Evolutionary conservation across 768 basidiomycete genomes (phyloP).

Genomic region (Kwoniella botswanensis): DNA sequence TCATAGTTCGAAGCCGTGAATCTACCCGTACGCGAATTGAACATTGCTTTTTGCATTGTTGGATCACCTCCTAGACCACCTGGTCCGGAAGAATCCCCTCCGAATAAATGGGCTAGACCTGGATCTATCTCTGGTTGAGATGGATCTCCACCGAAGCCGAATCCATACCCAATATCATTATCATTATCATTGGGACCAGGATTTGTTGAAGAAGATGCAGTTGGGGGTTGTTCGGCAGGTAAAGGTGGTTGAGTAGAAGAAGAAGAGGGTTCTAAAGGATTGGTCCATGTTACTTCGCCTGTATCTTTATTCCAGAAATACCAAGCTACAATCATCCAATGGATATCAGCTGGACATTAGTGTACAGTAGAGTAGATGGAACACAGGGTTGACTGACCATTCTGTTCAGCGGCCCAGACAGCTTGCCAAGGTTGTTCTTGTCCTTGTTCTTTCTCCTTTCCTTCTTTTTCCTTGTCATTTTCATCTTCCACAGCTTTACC

Average conservation of each 20-base stretch:
- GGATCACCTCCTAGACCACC: constrained; percentile 17
- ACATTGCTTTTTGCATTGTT: constrained; percentile 42
- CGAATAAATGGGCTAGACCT: constrained; percentile 14
- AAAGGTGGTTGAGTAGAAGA: constrained; percentile 12
- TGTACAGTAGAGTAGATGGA: not conserved
- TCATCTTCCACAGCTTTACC: not conserved
- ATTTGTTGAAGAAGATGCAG: constrained; percentile 3
- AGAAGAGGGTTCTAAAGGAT: constrained; percentile 45
- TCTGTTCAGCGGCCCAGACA: constrained; percentile 55
- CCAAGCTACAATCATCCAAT: constrained; percentile 41
- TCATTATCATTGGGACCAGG: constrained; percentile 13
- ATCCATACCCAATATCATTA: constrained; percentile 41
- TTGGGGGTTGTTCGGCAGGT: not conserved
- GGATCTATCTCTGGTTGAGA: constrained; percentile 17
- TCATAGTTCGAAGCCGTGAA: constrained; percentile 51
- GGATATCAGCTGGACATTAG: not conserved
- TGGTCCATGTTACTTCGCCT: constrained; percentile 56
- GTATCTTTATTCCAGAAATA: constrained; percentile 57
- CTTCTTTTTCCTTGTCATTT: constrained; percentile 32
- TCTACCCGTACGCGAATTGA: constrained; percentile 56
- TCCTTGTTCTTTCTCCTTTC: constrained; percentile 29
- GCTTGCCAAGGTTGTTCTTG: constrained; percentile 54
- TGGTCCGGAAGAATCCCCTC: constrained; percentile 22
- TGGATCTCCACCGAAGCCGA: not conserved
- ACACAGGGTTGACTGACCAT: constrained; percentile 41